Conservation (phyloP, 2,329 filamentous ascomycete species). For the Madurella fahalii region DNA sequence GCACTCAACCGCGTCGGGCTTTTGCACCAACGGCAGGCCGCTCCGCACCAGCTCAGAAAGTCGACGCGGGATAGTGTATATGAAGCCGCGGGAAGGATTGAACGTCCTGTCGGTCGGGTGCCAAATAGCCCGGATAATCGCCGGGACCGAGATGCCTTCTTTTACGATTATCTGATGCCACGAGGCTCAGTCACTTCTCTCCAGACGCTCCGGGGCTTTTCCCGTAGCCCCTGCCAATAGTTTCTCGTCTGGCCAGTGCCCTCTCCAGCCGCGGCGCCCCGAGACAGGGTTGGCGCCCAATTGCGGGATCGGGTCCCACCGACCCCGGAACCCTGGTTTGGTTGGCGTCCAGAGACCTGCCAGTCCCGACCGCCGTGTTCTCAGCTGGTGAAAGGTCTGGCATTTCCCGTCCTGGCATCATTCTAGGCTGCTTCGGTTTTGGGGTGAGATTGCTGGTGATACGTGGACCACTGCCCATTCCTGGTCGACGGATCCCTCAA, state of each 20-base stretch:
- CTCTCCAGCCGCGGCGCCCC: background rate
- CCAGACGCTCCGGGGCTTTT: no score
- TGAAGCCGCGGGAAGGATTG: background rate
- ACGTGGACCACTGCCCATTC: conserved; percentile 3
- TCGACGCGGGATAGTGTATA: no score
- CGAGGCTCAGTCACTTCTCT: no score
- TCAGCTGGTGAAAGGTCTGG: background rate
- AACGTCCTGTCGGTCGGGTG: background rate
- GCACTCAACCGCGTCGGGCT: background rate
- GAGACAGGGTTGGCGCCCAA: no score
- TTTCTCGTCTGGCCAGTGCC: background rate
- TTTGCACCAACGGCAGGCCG: background rate
- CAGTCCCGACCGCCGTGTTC: background rate
- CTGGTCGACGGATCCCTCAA: background rate
- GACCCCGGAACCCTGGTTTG: background rate
- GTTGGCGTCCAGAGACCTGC: no score
- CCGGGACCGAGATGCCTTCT: no score
- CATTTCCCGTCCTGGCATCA: background rate
- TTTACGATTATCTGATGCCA: no score
- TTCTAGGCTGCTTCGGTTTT: background rate
- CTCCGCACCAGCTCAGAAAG: no score
- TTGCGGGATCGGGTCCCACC: background rate
- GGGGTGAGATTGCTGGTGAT: background rate
- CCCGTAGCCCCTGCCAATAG: no score
- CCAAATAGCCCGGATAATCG: no score